Conservation (phyloP, 78 protist genomes). For the slime mould (Dictyostelium discoideum) region dicty_2.7 NC_007089.4:5297501-5298000, state of each 20-base stretch:
- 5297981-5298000: neutral
- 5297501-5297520: neutral
- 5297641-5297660: conserved; percentile 46
- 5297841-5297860: neutral
- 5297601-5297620: conserved; percentile 59
- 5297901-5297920: conserved; percentile 35
- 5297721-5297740: conserved; percentile 34
- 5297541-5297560: neutral
- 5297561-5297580: conserved; percentile 37
- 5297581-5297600: conserved; percentile 57
- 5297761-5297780: conserved; percentile 17
- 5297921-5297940: neutral
- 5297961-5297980: neutral
- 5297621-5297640: conserved; percentile 10
- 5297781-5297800: conserved; percentile 45
- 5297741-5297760: conserved; percentile 11
- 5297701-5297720: conserved; percentile 6
- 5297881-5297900: conserved; percentile 18
- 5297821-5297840: conserved; percentile 33
- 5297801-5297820: conserved; percentile 8
- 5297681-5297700: neutral
- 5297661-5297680: conserved; percentile 51
- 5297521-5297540: neutral
- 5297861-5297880: conserved; percentile 27
- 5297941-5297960: neutral